A percentile compares a stretch with the other conserved stretches of the same genome.
Conservation (phyloP, 208 protist species). For the Trypanosoma avium region DNA sequence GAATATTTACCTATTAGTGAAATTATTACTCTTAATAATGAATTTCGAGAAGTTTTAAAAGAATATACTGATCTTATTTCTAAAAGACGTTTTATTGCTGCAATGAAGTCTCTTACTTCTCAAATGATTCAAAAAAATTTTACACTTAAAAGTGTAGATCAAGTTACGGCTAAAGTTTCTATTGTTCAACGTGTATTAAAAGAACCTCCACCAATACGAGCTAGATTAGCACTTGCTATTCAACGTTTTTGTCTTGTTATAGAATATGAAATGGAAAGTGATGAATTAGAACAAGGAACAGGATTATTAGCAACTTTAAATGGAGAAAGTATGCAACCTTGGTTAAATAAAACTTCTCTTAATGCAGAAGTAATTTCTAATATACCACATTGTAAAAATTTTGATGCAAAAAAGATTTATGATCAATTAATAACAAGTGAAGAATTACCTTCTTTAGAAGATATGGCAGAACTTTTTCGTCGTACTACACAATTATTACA, state of each 20-base stretch:
- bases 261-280: constrained; percentile 76
- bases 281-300: constrained; percentile 44
- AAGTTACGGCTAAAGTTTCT: neutral
- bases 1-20: constrained; percentile 13
- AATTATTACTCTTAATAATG: constrained; percentile 15
- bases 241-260: constrained; percentile 67
- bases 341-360: too few species aligned
- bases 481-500: constrained; percentile 81
- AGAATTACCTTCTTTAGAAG: constrained; percentile 65
- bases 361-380: neutral
- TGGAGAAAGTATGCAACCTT: neutral
- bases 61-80: constrained; percentile 2
- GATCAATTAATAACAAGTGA: constrained; percentile 39
- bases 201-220: constrained; percentile 52
- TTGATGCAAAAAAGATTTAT: constrained; percentile 70
- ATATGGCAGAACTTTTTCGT: constrained; percentile 76
- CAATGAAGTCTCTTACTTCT: constrained; percentile 7
- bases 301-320: constrained; percentile 46
- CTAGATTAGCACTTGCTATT: constrained; percentile 66
- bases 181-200: constrained; percentile 53
- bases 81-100: constrained; percentile 15
- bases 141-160: neutral
- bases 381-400: neutral
- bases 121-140: constrained; percentile 21
- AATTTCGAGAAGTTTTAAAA: constrained; percentile 10